A percentile compares a stretch with the other conserved stretches of the same genome.
phyloP scores from a whole-genome alignment of 257 asterid species.

The Thymus mandschuricus region DNA sequence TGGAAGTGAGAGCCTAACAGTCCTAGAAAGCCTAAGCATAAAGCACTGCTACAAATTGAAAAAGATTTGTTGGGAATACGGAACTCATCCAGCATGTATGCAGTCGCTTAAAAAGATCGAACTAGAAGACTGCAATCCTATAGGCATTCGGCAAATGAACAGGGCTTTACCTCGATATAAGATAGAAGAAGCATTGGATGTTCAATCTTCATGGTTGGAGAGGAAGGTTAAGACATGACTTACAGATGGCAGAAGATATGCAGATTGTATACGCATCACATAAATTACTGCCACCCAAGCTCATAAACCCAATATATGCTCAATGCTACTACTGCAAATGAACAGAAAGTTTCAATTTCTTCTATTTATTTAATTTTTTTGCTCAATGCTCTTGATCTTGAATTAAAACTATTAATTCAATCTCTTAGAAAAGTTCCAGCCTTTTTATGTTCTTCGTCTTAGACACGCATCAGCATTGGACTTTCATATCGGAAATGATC shows the following conservation, averaged over 20 bases:
- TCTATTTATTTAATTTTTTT: no score
- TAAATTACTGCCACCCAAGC: no score
- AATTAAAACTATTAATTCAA: background rate
- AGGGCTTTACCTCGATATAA: background rate
- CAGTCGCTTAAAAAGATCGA: background rate
- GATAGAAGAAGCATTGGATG: background rate
- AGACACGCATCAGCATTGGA: no score
- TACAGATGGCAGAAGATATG: background rate
- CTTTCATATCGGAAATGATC: background rate
- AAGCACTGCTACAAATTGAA: conserved; percentile 1
- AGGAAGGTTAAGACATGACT: background rate
- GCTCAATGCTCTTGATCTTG: no score
- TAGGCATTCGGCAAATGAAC: background rate
- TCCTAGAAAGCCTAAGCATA: background rate
- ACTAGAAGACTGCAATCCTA: background rate
- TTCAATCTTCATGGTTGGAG: background rate
- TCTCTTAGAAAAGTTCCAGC: background rate
- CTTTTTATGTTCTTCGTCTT: no score
- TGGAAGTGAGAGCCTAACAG: background rate
- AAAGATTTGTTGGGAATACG: background rate
- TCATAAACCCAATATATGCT: no score
- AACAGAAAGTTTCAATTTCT: background rate
- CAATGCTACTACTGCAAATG: background rate
- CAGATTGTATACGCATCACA: background rate
- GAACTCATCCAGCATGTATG: background rate